phyloP scores from a whole-genome alignment of 179 eudicot species.

The Silene noctiflora region DNA sequence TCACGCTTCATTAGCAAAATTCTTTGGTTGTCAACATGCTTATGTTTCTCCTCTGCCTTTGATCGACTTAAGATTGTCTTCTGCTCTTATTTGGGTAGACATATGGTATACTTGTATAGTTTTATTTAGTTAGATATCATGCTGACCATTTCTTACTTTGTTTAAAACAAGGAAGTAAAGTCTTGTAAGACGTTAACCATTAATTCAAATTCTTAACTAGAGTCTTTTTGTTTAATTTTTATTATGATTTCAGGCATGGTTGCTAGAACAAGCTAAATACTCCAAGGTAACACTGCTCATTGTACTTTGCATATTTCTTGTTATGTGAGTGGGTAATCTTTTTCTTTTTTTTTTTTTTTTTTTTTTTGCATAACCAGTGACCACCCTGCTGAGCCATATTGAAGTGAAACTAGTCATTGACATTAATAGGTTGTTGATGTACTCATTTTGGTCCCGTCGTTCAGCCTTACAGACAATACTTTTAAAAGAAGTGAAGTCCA shows the following conservation, averaged over 20 bases:
- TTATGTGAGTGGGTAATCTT: not conserved
- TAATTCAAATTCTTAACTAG: slow-evolving; percentile 12
- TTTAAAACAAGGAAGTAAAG: not conserved
- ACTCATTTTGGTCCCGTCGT: not conserved
- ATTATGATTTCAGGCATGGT: slow-evolving; percentile 61
- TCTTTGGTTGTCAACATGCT: not conserved
- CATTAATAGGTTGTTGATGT: not conserved
- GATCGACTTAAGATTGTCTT: not conserved
- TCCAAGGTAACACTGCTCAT: slow-evolving; percentile 49
- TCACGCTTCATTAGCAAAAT: slow-evolving; percentile 1
- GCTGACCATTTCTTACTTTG: not conserved
- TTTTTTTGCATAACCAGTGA: not conserved
- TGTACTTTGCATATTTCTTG: not conserved
- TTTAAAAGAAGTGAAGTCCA: not conserved
- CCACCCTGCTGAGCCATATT: not conserved
- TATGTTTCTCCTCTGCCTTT: not conserved
- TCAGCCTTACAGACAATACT: not conserved
- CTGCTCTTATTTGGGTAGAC: not conserved
- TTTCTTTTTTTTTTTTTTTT: no score
- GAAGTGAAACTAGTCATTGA: not conserved
- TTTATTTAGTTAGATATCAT: not conserved
- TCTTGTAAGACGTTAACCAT: not conserved
- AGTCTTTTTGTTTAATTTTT: not conserved
- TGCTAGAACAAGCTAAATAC: slow-evolving; percentile 75
- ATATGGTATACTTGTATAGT: not conserved